Evolutionary conservation across 2,329 filamentous ascomycete species (phyloP).

Genomic region (Zymoseptoria pseudotritici): DNA sequence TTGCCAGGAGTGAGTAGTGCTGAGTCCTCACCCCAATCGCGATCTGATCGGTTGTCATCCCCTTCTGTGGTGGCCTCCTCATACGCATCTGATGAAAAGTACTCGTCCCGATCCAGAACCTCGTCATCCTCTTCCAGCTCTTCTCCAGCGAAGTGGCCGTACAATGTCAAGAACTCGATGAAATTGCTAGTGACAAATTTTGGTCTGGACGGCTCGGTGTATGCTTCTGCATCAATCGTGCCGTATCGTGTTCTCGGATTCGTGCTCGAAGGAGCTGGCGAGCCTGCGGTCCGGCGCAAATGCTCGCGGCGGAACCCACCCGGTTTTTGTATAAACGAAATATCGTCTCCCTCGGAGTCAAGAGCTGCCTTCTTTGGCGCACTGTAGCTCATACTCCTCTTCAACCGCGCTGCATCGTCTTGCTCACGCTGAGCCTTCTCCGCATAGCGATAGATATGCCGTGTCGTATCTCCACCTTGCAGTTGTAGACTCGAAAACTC

Average conservation of each 20-base stretch:
- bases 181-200: constrained; percentile 84
- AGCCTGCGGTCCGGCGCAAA: constrained; percentile 63
- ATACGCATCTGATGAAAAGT: constrained; percentile 74
- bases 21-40: constrained; percentile 81
- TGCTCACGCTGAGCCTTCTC: constrained; percentile 80
- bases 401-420: constrained; percentile 50
- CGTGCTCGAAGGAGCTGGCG: constrained; percentile 41
- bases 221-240: constrained; percentile 8
- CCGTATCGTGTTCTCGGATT: constrained; percentile 22
- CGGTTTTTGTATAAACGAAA: constrained; percentile 83
- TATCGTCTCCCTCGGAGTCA: constrained; percentile 66
- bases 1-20: constrained; percentile 64
- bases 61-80: constrained; percentile 42
- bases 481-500: constrained; percentile 90
- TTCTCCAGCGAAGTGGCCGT: constrained; percentile 96
- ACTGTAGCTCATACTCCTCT: constrained; percentile 83
- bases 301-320: constrained; percentile 92
- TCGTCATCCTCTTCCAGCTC: constrained; percentile 96
- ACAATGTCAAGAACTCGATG: constrained; percentile 88
- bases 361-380: constrained; percentile 70
- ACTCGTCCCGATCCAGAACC: constrained; percentile 76
- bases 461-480: constrained; percentile 89
- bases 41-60: constrained; percentile 48
- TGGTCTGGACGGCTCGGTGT: constrained; percentile 33
- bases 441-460: constrained; percentile 94